phyloP scores from a whole-genome alignment of 768 basidiomycete species.

The Clavaria fumosa region DNA sequence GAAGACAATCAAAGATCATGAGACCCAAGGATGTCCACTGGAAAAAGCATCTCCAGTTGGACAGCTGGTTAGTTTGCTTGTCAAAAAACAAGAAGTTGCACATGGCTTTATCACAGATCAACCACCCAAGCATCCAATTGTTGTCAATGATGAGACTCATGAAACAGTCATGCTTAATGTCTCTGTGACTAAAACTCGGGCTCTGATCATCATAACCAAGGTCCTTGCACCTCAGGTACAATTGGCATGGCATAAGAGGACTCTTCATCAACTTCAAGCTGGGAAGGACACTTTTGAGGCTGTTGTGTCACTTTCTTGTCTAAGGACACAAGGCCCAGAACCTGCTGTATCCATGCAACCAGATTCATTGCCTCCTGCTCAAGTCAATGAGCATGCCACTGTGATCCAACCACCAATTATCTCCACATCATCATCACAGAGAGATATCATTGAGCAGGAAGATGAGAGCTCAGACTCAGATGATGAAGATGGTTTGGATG shows the following conservation, averaged over 20 bases:
- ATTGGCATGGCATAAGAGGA: neutral
- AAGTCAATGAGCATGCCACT: neutral
- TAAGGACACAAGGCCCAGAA: neutral
- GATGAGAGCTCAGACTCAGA: neutral
- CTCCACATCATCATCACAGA: neutral
- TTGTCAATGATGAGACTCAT: neutral
- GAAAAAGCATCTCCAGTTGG: conserved; percentile 8
- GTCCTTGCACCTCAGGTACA: neutral
- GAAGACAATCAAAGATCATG: conserved; percentile 7
- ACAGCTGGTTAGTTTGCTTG: conserved; percentile 8
- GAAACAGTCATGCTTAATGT: neutral
- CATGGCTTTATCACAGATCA: neutral
- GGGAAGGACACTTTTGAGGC: neutral
- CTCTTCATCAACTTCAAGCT: neutral
- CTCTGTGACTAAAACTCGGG: neutral
- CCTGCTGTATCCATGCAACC: neutral
- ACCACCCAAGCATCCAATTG: neutral
- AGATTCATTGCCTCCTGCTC: neutral
- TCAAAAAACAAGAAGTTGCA: conserved; percentile 6
- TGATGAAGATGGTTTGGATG: neutral
- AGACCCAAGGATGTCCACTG: conserved; percentile 7
- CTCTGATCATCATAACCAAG: neutral
- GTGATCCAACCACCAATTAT: neutral
- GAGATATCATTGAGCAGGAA: neutral
- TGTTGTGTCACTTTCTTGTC: neutral